A percentile compares a stretch with the other conserved stretches of the same genome.
These are phyloP conservation scores for Zychaea mexicana DNA, from an alignment of 371 early-diverging fungal species.

Conservation along the genomic window DNA sequence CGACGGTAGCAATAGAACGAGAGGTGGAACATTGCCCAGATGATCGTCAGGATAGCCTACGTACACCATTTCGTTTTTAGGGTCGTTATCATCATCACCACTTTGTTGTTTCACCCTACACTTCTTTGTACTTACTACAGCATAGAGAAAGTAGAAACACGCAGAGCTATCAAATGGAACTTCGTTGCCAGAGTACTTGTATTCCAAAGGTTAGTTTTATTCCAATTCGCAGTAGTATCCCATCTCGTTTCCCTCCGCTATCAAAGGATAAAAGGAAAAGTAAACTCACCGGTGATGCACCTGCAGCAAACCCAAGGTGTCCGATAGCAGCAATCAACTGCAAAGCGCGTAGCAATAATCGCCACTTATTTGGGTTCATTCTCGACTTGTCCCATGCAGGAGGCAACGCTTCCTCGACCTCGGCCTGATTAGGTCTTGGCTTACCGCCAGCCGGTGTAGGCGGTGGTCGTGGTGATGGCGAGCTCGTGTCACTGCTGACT, in stretches of 20 bases:
- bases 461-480: constrained; percentile 8
- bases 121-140: constrained; percentile 35
- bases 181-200: constrained; percentile 33
- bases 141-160: constrained; percentile 47
- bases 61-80: not conserved
- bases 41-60: constrained; percentile 51
- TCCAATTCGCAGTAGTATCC: not conserved
- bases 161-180: constrained; percentile 41
- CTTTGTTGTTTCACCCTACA: not conserved
- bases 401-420: constrained; percentile 22
- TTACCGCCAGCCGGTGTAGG: constrained; percentile 15
- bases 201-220: not conserved
- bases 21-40: constrained; percentile 50
- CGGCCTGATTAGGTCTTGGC: constrained; percentile 21
- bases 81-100: constrained; percentile 3
- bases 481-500: not conserved
- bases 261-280: not conserved
- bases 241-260: not conserved
- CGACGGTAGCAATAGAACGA: constrained; percentile 48
- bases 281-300: constrained; percentile 50
- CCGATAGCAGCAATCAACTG: constrained; percentile 42
- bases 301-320: constrained; percentile 51
- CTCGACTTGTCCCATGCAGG: constrained; percentile 23
- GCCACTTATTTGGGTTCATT: constrained; percentile 32
- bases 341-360: constrained; percentile 38